Base-by-base conservation (phyloP, 75 land plant species). In the Isoetes taiwanensis region DNA sequence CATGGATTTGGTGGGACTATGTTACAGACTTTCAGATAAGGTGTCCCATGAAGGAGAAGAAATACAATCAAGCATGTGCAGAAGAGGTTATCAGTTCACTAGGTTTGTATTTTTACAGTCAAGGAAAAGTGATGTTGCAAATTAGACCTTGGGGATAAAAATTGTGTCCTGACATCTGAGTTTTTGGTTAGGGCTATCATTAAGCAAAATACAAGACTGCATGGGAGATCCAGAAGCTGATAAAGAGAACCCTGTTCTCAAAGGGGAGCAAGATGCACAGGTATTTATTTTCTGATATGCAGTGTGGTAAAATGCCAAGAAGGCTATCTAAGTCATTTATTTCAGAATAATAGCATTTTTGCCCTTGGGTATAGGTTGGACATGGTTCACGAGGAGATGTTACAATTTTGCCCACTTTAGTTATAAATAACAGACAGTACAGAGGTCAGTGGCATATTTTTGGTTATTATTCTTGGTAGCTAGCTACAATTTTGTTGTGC, bases 1-100 rank as follows among this genome's bases (percentile, higher is more conserved):
- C 84, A 5, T 81, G 84, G 84, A 54, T 68, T 12, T 81, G 84
- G 84, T 81, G 84, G 84, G 84, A 81, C 60, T 81, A 67, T 33
- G 84, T 81, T 33, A 72, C 72, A 0, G 84, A 81, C 43, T 81
- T 79, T 43, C 84, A 81, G 41, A 68, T 79, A 27, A 75, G 84
- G 52, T 81, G 84, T 52, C 68, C 83, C 5, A 81, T 81, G 84
- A 81, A 75, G 63, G 78, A 81, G 34, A 74, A 71, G 55, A 81
- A 75, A 43, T 81, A 81, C 66, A 71, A 62, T 62, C 9, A 64
- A 30, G 71, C 53, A 2, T 81, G 84, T 59, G 84, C 78, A 5
- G 82, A 81, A 55, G 56, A 71, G 16, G 78, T 81, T 37, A 61
- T 79, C 24, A 48, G 50, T 27, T 67, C 82, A 3, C 65, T 81